Percentiles rank a stretch among this genome's conserved stretches.
Evolutionary conservation across 2,329 filamentous ascomycete species (phyloP).

Genomic region (Pleurostoma richardsiae): DNA sequence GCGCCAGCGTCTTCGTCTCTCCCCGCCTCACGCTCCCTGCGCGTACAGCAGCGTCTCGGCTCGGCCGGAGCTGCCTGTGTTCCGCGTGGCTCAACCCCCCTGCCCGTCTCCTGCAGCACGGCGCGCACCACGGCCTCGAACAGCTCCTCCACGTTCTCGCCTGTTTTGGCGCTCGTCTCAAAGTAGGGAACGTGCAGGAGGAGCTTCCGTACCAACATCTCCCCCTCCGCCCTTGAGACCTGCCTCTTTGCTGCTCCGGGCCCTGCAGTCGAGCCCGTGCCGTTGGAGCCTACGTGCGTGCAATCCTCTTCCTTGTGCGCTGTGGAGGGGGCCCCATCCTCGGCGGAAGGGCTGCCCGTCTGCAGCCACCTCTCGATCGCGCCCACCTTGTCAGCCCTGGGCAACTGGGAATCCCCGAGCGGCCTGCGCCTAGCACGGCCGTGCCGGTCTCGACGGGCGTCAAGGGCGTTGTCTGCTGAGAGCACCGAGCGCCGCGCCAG

Average conservation of each 20-base stretch:
- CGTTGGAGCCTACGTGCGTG: background rate
- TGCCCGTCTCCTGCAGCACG: slow-evolving; percentile 14
- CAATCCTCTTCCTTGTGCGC: slow-evolving; percentile 2
- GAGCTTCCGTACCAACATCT: slow-evolving; percentile 55
- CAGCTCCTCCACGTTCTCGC: slow-evolving; percentile 62
- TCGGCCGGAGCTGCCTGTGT: too few species aligned
- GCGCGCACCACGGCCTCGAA: slow-evolving; percentile 25
- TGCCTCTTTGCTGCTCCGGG: slow-evolving; percentile 19
- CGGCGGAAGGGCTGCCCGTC: slow-evolving; percentile 22
- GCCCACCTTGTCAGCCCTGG: slow-evolving; percentile 10
- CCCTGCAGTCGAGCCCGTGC: background rate
- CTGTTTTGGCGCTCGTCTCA: slow-evolving; percentile 68
- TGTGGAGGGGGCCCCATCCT: slow-evolving; percentile 23
- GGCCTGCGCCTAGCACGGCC: slow-evolving; percentile 2
- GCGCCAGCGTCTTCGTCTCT: too few species aligned
- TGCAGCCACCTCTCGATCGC: slow-evolving; percentile 30
- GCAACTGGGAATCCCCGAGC: background rate
- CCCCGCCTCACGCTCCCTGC: too few species aligned
- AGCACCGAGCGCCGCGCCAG: slow-evolving; percentile 5
- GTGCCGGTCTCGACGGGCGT: background rate
- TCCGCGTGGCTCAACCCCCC: background rate
- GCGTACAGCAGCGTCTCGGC: too few species aligned
- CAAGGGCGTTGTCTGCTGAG: slow-evolving; percentile 1
- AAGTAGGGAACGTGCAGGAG: slow-evolving; percentile 65
- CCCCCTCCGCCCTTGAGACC: slow-evolving; percentile 40